phyloP scores from a whole-genome alignment of 2,329 filamentous ascomycete genomes.

The Epichloe bromicola region DNA sequence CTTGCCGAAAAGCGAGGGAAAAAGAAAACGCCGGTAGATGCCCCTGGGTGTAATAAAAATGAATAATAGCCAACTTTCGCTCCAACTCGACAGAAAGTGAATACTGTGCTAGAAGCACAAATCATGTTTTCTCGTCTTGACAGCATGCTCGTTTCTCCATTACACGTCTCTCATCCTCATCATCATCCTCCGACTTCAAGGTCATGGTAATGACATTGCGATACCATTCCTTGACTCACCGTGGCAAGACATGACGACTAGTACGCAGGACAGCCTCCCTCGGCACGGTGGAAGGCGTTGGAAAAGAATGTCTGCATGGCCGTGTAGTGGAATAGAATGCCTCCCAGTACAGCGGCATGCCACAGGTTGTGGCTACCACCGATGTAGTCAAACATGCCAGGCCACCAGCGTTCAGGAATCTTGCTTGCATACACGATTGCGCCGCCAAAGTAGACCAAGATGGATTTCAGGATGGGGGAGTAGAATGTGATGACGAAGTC shows the following conservation, averaged over 20 bases:
- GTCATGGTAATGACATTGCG: not conserved
- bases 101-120: not conserved
- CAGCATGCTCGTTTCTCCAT: not conserved
- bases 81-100: not conserved
- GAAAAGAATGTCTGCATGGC: conserved; percentile 95
- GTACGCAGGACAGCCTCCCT: conserved; percentile 44
- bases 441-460: conserved; percentile 74
- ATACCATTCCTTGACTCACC: not conserved
- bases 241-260: conserved; percentile 15
- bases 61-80: not conserved
- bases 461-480: conserved; percentile 65
- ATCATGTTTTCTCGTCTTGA: not conserved
- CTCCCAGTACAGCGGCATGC: conserved; percentile 88
- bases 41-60: not conserved
- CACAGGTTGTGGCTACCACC: conserved; percentile 95
- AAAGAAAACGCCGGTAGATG: not conserved
- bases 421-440: conserved; percentile 84
- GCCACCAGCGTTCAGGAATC: conserved; percentile 83
- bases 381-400: conserved; percentile 88
- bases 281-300: conserved; percentile 56
- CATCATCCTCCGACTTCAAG: not conserved
- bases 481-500: conserved; percentile 84
- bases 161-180: not conserved
- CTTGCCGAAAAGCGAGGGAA: not conserved
- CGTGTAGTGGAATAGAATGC: conserved; percentile 92